phyloP scores from a whole-genome alignment of 2,329 filamentous ascomycete species.

The Rugonectria rugulosa region DNA sequence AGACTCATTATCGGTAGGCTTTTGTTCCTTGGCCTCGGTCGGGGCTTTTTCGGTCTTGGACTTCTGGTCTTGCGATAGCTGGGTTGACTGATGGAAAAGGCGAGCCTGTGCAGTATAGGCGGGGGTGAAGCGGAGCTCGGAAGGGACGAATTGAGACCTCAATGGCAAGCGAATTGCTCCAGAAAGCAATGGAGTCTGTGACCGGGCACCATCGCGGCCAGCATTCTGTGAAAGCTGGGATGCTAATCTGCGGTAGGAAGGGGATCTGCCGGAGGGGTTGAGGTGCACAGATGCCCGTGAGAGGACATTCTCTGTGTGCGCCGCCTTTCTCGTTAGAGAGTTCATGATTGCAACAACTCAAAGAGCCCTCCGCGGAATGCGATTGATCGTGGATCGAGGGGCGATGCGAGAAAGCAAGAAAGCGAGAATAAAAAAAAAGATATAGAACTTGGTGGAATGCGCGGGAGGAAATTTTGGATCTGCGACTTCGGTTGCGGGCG shows the following conservation, averaged over 20 bases:
- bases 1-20: constrained; percentile 45
- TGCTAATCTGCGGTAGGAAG: constrained; percentile 58
- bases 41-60: constrained; percentile 42
- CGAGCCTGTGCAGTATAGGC: constrained; percentile 42
- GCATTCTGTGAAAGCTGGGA: constrained; percentile 44
- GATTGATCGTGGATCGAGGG: constrained; percentile 36
- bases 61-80: constrained; percentile 45
- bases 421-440: too few relatives aligned
- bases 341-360: constrained; percentile 51
- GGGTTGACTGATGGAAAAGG: constrained; percentile 43
- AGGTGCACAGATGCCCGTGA: constrained; percentile 50
- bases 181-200: constrained; percentile 37
- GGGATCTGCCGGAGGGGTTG: constrained; percentile 52
- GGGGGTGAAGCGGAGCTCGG: constrained; percentile 44
- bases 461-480: constrained; percentile 48
- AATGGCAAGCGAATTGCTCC: constrained; percentile 47
- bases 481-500: constrained; percentile 48
- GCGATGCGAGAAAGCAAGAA: constrained; percentile 34
- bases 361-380: constrained; percentile 39
- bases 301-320: constrained; percentile 51
- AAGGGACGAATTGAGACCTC: constrained; percentile 55
- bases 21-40: constrained; percentile 51
- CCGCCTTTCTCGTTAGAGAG: constrained; percentile 53
- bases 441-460: constrained; percentile 41
- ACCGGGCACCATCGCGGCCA: constrained; percentile 36